phyloP scores from a whole-genome alignment of 2,329 filamentous ascomycete species.

The Leptographium lundbergii region DNA sequence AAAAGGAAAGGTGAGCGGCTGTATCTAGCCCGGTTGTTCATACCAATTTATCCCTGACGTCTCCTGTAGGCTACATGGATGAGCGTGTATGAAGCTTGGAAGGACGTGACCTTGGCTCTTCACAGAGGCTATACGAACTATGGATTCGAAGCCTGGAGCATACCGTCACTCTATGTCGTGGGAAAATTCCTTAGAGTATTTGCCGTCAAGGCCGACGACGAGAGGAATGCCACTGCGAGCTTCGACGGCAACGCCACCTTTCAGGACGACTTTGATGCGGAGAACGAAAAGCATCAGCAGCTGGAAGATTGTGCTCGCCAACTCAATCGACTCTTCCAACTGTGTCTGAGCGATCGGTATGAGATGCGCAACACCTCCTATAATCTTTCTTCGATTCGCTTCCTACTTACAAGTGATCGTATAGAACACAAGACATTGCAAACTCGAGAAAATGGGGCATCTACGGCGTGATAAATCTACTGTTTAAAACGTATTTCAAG shows the following conservation, averaged over 20 bases:
- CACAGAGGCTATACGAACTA: conserved; percentile 69
- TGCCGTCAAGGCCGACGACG: conserved; percentile 80
- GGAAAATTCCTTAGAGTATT: conserved; percentile 80
- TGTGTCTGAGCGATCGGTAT: conserved; percentile 83
- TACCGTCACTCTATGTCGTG: conserved; percentile 77
- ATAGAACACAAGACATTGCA: conserved; percentile 50
- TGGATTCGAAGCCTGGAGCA: conserved; percentile 77
- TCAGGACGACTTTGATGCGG: conserved; percentile 71
- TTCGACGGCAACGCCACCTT: conserved; percentile 35
- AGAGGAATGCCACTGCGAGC: conserved; percentile 31
- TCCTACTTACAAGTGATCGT: conserved; percentile 28
- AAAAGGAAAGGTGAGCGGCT: conserved; percentile 21
- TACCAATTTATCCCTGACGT: background rate
- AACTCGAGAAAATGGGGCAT: conserved; percentile 97
- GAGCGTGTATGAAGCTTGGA: conserved; percentile 82
- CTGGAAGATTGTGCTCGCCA: conserved; percentile 84
- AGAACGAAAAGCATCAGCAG: conserved; percentile 66
- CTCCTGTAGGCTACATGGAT: conserved; percentile 48
- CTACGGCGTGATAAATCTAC: conserved; percentile 84
- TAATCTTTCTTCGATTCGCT: background rate
- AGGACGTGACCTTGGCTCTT: conserved; percentile 63
- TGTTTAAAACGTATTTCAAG: conserved; percentile 98
- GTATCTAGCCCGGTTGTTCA: background rate
- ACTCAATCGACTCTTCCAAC: conserved; percentile 81
- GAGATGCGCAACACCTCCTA: conserved; percentile 14